Evolutionary conservation across 768 basidiomycete genomes (phyloP), one percentile per base, ranked within the genome.

Genomic region (Hemileccinum rubropunctum): DNA sequence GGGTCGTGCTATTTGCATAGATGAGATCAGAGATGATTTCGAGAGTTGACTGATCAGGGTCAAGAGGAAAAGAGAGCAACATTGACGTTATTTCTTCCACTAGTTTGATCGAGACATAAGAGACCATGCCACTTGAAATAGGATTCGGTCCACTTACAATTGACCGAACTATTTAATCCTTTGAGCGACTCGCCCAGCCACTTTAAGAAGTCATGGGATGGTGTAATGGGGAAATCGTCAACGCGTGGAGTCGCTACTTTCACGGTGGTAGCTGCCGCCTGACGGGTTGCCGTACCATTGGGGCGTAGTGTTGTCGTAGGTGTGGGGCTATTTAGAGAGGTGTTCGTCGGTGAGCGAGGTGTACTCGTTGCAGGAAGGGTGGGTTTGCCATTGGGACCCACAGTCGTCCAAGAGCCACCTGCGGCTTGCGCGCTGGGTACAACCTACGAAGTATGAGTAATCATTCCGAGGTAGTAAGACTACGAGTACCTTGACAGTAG

Each of bases 61-160:
- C 94, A 44, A 98, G 70, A 3, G 95, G 90, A 76, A 99, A 98
- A 1, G 89, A 84, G 21, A 99, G 79, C 20, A 99, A 74, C 92
- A 98, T 95, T 40, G 89, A 86, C 62, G 92, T 85, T 64, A 98
- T 94, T 58, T 98, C 97, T 66, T 98, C 97, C 46, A 95, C 95
- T 97, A 40, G 47, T 61, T 51, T 17, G 41, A 50, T 45, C 39
- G n/a, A 47, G 43, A 56, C 18, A 52, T 62, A 28, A 64, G 56
- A 61, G 36, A n/a, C 17, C 52, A 34, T 34, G 33, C 40, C 34
- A 49, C 39, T 21, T 33, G 20, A 28, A 43, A 52, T 20, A 35
- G 28, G 21, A 45, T 35, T 42, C 15, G 32, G 39, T 45, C 23
- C 39, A 65, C 78, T 58, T 58, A 84, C 83, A 63, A 55, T 82